Base-by-base conservation (phyloP, 257 asterid species). In the Misopates orontium region DNA sequence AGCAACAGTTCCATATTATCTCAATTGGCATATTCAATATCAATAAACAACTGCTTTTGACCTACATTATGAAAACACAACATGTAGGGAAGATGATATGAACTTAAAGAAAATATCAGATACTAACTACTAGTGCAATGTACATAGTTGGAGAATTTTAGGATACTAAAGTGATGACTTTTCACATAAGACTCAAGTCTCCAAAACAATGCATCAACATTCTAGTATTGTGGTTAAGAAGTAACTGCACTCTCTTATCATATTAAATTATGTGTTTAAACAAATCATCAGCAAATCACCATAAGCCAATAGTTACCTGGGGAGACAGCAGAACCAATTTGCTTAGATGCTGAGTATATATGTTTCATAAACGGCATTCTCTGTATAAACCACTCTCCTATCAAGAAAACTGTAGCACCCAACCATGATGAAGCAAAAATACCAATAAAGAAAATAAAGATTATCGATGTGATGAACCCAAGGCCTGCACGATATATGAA, bases 381-480 rank as follows among this genome's bases (percentile, higher is more conserved):
- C 76, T 88, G 86, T 68, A 90, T 90, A 79, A 90, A 84, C 92
- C 89, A 90, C 76, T 90, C 97, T 56, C 97, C 97, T 36, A 90
- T 53, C 93, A 85, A 86, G 86, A 88, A 90, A 56, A 90, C 91
- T 16, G 97, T 90, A 56, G 93, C 71, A 59, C 98, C 98, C 80
- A 91, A 28, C 96, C 98, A 91, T 18, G 98, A 91, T 22, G 98
- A 91, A 79, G 93, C 96, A 78, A 91, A 91, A 63, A 91, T 47
- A 68, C 98, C 98, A 47, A 91, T 76, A 71, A 84, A 84, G 85
- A 91, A 86, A 76, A 88, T 79, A 58, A 91, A 91, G 59, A 85
- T 67, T 64, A 91, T 50, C 0, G 96, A 91, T 10, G 98, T 91
- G 48, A 91, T 71, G 83, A 91, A 91, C 61, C 98, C 98, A 76